Evolutionary conservation across 345 rosid genomes (phyloP).

Genomic region (Boechera stricta): DNA sequence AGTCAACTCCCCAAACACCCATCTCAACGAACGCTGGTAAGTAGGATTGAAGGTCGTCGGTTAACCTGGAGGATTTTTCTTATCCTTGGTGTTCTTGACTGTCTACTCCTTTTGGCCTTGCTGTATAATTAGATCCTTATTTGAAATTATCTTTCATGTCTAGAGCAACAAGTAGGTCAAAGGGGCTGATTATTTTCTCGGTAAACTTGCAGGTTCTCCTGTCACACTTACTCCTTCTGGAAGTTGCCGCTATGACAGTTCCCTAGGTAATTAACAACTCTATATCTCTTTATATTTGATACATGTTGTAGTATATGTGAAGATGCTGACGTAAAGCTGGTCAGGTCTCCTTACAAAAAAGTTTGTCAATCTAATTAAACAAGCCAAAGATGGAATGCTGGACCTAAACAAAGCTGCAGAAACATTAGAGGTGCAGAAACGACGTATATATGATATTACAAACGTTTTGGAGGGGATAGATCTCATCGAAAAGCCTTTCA

Average conservation of each 20-base stretch:
- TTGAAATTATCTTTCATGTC: background rate
- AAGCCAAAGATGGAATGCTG: slow-evolving; percentile 86
- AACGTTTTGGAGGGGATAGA: slow-evolving; percentile 99
- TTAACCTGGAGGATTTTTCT: background rate
- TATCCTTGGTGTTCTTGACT: slow-evolving; percentile 3
- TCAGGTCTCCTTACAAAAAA: slow-evolving; percentile 92
- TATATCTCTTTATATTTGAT: background rate
- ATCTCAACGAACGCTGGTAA: slow-evolving; percentile 74
- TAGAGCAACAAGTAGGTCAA: slow-evolving; percentile 6
- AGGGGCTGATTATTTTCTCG: slow-evolving; percentile 39
- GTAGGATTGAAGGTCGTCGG: slow-evolving; percentile 15
- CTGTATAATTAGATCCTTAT: background rate
- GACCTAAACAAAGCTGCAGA: slow-evolving; percentile 94
- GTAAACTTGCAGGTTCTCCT: slow-evolving; percentile 72
- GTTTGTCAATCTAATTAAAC: slow-evolving; percentile 79
- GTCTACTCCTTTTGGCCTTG: background rate
- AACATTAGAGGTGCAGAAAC: slow-evolving; percentile 92
- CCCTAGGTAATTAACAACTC: slow-evolving; percentile 63
- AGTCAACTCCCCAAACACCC: slow-evolving; percentile 72
- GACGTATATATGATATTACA: slow-evolving; percentile 98
- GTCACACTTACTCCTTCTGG: slow-evolving; percentile 76
- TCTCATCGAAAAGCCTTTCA: slow-evolving; percentile 93
- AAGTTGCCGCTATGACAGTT: slow-evolving; percentile 96
- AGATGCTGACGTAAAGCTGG: slow-evolving; percentile 33
- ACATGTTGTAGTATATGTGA: slow-evolving; percentile 4